Conservation (phyloP, 1,284 basidiomycete genomes). For the Trichosporon coremiiforme region DNA sequence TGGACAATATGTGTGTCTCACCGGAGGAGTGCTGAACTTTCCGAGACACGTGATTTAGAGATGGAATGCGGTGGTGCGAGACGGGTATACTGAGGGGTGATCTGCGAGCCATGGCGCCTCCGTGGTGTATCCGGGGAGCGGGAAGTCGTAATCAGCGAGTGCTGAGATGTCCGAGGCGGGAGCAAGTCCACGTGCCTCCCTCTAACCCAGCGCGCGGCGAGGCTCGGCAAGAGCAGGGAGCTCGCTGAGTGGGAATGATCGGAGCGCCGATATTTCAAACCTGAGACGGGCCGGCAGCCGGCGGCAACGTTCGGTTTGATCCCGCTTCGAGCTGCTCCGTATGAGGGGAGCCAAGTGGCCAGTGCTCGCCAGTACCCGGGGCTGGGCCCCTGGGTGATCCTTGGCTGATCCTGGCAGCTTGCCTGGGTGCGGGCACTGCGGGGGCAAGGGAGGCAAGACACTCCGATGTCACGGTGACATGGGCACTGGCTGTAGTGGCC, state of each 20-base stretch:
- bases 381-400: background rate
- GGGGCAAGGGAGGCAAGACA: constrained; percentile 3
- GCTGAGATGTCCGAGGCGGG: constrained; percentile 11
- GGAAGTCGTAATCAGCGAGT: constrained; percentile 6
- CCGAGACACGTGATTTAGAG: background rate
- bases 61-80: background rate
- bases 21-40: background rate
- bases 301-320: constrained; percentile 11
- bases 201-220: background rate
- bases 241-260: constrained; percentile 5
- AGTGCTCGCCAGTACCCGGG: constrained; percentile 5
- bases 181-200: background rate
- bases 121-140: background rate
- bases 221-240: background rate
- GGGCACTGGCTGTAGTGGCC: background rate
- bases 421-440: constrained; percentile 6
- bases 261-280: constrained; percentile 19
- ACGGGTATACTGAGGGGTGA: background rate
- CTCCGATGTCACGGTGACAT: constrained; percentile 15
- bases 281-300: background rate
- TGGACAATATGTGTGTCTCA: constrained; percentile 7
- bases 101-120: background rate
- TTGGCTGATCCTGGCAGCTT: background rate
- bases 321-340: constrained; percentile 16
- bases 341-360: background rate